phyloP scores from a whole-genome alignment of 345 rosid genomes.

The Fremontodendron californicum region DNA sequence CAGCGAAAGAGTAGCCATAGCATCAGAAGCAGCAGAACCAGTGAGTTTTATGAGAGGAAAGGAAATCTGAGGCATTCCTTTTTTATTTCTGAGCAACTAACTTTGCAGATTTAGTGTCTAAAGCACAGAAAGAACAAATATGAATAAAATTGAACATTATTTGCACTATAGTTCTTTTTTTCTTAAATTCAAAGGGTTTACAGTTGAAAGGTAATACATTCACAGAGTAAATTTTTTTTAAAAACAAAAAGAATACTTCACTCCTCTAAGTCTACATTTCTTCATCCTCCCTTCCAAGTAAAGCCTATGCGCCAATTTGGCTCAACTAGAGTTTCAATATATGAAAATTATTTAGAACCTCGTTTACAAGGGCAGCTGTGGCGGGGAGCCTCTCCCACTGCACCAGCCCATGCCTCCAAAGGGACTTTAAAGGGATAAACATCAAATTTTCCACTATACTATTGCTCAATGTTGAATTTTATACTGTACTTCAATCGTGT shows the following conservation, averaged over 20 bases:
- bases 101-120: constrained; percentile 50
- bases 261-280: not conserved
- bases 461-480: not conserved
- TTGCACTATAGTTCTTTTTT: not conserved
- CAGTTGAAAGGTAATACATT: not conserved
- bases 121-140: constrained; percentile 6
- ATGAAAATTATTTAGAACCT: not conserved
- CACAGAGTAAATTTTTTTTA: not conserved
- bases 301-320: not conserved
- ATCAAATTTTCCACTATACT: not conserved
- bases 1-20: constrained; percentile 54
- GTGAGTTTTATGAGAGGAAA: constrained; percentile 49
- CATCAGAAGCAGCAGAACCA: constrained; percentile 57
- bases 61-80: constrained; percentile 81
- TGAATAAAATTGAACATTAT: not conserved
- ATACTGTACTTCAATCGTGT: not conserved
- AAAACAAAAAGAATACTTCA: not conserved
- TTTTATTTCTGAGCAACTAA: constrained; percentile 80
- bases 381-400: not conserved
- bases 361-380: not conserved
- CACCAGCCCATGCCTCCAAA: not conserved
- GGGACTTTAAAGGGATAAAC: not conserved
- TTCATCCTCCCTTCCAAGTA: not conserved
- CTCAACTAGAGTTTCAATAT: not conserved
- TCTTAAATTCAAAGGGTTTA: not conserved